Evolutionary conservation across 345 rosid species (phyloP).

Genomic region (Pugionium cornutum): DNA sequence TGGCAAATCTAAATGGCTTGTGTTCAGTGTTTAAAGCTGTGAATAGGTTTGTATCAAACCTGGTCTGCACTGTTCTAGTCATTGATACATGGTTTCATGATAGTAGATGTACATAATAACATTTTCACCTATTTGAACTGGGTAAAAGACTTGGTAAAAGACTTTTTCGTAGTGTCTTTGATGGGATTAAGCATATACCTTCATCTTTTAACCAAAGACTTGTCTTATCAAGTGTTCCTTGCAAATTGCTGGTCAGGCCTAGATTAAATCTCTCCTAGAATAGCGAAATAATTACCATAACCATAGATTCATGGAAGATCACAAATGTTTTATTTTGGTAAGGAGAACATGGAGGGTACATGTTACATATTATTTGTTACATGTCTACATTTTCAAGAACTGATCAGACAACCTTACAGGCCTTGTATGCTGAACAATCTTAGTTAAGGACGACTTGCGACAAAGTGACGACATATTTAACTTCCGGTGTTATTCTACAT

Average conservation of each 20-base stretch:
- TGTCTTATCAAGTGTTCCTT: neutral
- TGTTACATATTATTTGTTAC: neutral
- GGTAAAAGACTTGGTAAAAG: neutral
- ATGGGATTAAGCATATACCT: slow-evolving; percentile 8
- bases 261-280: neutral
- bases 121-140: slow-evolving; percentile 1
- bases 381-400: slow-evolving; percentile 18
- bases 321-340: slow-evolving; percentile 6
- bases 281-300: neutral
- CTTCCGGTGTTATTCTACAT: slow-evolving; percentile 20
- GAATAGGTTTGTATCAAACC: slow-evolving; percentile 10
- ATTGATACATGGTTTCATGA: slow-evolving; percentile 14
- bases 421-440: slow-evolving; percentile 9
- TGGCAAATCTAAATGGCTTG: slow-evolving; percentile 39
- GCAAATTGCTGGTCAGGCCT: neutral
- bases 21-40: slow-evolving; percentile 33
- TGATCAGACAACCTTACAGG: neutral
- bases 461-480: slow-evolving; percentile 6
- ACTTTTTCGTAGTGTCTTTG: neutral
- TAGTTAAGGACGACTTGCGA: neutral
- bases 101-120: slow-evolving; percentile 35
- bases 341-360: slow-evolving; percentile 1
- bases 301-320: neutral
- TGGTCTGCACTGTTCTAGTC: slow-evolving; percentile 9
- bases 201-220: slow-evolving; percentile 1